phyloP scores from a whole-genome alignment of 2,329 filamentous ascomycete species.

The Colletotrichum scovillei region DNA sequence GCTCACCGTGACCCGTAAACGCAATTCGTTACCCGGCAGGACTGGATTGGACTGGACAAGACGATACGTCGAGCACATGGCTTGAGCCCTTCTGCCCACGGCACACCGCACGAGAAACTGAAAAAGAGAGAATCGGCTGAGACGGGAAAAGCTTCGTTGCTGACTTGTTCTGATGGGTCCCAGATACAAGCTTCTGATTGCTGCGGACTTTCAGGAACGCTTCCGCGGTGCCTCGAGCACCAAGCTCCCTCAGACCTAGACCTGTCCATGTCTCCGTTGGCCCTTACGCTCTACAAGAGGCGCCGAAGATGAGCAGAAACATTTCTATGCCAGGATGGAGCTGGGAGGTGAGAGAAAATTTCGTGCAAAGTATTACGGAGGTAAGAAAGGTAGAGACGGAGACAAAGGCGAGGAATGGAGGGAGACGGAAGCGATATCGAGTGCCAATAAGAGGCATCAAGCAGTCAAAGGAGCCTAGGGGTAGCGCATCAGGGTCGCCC shows the following conservation, averaged over 20 bases:
- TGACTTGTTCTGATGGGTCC: conserved; percentile 33
- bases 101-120: not conserved
- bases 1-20: not conserved
- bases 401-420: not conserved
- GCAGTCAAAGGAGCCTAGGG: not conserved
- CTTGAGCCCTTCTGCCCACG: not conserved
- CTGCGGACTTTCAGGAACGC: conserved; percentile 29
- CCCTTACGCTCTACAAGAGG: not conserved
- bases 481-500: conserved; percentile 11
- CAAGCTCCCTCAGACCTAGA: conserved; percentile 25
- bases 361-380: not conserved
- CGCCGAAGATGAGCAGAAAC: conserved; percentile 30
- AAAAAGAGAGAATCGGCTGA: conserved; percentile 12
- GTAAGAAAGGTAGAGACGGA: not conserved
- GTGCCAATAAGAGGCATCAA: not conserved
- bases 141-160: conserved; percentile 23
- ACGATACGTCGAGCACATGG: not conserved
- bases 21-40: not conserved
- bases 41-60: conserved; percentile 1
- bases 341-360: conserved; percentile 12
- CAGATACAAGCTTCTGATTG: conserved; percentile 29
- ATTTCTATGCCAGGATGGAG: conserved; percentile 26
- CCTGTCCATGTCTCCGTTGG: conserved; percentile 24
- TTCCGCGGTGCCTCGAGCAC: conserved; percentile 33
- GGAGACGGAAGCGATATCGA: not conserved